Conservation (phyloP, 805 yeast genomes). For the Candida ipomoeae region DNA sequence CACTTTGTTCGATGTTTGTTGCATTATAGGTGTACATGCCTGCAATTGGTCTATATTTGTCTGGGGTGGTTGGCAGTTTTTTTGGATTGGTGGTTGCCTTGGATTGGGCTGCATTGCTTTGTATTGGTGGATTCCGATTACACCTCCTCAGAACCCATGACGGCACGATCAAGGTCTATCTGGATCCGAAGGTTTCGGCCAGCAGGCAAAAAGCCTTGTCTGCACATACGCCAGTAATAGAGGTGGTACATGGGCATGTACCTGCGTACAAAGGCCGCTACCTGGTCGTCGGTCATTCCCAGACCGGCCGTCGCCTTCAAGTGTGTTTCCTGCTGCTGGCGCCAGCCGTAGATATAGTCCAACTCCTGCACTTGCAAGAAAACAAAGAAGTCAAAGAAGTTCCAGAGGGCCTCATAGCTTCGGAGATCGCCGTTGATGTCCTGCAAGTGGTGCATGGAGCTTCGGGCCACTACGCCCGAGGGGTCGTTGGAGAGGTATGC, state of each 20-base stretch:
- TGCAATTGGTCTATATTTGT: too few relatives aligned
- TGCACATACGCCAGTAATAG: constrained; percentile 50
- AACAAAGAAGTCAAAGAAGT: constrained; percentile 54
- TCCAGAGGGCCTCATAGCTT: constrained; percentile 54
- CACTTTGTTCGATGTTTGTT: too few relatives aligned
- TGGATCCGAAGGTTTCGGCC: constrained; percentile 15
- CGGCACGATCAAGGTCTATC: constrained; percentile 15
- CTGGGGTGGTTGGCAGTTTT: too few relatives aligned
- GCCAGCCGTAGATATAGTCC: constrained; percentile 69
- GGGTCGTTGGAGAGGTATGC: constrained; percentile 19
- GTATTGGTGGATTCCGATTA: not conserved
- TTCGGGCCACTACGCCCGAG: constrained; percentile 18
- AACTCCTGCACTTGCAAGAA: constrained; percentile 58
- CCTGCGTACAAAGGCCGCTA: constrained; percentile 64
- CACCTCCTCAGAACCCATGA: not conserved
- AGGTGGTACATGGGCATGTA: constrained; percentile 83
- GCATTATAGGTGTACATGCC: too few relatives aligned
- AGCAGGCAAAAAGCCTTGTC: constrained; percentile 10
- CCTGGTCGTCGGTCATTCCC: constrained; percentile 81
- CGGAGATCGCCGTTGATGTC: constrained; percentile 51
- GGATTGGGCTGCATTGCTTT: too few relatives aligned
- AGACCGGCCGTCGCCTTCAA: constrained; percentile 49
- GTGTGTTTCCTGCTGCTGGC: constrained; percentile 69
- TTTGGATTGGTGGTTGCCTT: too few relatives aligned
- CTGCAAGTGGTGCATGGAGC: constrained; percentile 25